Base-by-base conservation (phyloP, 73 alveolate species). In the Halteria grandinella region DNA sequence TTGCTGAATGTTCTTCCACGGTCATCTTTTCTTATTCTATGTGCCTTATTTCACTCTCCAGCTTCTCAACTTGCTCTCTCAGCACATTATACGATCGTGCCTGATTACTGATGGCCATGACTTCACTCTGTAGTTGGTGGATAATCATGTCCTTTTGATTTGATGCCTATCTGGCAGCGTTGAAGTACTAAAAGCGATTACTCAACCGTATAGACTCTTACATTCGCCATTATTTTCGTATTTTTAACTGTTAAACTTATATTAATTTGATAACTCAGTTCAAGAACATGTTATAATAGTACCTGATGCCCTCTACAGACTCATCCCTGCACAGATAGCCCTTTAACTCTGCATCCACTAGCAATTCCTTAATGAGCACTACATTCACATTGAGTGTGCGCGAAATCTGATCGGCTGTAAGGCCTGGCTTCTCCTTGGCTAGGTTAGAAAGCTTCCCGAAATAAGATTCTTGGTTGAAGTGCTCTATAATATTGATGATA, bases 321-420 rank as follows among this genome's bases (percentile, higher is more conserved):
- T 83, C 85, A 62, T 83, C 92, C 18, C 88, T 45, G 50, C 92
- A 83, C 29, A 83, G 28, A n/a, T 18, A 43, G 18, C 92, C 92
- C 43, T 33, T 28, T 48, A 29, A 50, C 48, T 83, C 92, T 10
- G 88, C 92, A 43, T 44, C 58, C 59, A 48, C 32, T 7, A 79
- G 14, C 45, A 59, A 51, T 41, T 79, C 84, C 47, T 57, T 51
- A 55, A 76, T 76, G 24, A 79, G 57, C 1, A 53, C 20, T n/a
- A 32, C 71, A 51, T 69, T 79, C 3, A 79, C 49, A 5, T 34
- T 45, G 14, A 79, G 55, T 4, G 6, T 11, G 7, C 45, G 23
- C 3, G 84, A 84, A 15, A 69, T 25, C 40, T 34, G 57, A 27
- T 79, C 79, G 24, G 89, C 83, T 18, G 84, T 51, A 1, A 79